Conservation (phyloP, 208 protist genomes). For the Leishmania tarentolae region DNA sequence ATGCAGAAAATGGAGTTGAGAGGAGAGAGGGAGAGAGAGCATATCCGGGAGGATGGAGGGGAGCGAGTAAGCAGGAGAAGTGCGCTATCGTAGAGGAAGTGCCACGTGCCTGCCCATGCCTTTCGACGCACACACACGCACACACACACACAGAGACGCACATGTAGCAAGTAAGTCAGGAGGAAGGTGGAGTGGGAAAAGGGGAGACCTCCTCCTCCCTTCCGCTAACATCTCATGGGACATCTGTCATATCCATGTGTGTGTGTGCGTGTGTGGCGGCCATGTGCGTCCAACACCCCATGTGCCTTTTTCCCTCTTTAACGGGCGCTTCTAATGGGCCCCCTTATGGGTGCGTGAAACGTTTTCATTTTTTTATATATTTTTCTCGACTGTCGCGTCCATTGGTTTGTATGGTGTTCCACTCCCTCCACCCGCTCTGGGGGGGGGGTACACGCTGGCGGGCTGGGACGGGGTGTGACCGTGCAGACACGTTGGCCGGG, state of each 20-base stretch:
- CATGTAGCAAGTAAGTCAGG: background rate
- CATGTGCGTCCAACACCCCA: background rate
- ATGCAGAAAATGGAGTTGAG: background rate
- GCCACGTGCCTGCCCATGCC: background rate
- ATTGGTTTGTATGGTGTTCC: background rate
- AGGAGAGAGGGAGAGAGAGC: background rate
- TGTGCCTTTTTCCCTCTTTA: background rate
- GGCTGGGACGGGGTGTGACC: background rate
- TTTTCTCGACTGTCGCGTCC: background rate
- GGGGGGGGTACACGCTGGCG: no score
- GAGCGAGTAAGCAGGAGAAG: background rate
- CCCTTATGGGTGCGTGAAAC: background rate
- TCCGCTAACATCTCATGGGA: background rate
- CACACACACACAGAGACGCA: no score
- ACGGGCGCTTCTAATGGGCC: background rate
- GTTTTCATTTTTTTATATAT: background rate
- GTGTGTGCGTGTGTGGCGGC: background rate
- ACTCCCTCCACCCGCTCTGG: background rate
- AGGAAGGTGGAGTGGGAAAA: background rate
- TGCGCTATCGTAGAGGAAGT: background rate
- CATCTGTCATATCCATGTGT: background rate
- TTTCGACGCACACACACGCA: background rate
- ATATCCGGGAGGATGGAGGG: background rate
- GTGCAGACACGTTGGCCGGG: background rate
- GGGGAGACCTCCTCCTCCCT: background rate